Conservation (phyloP, 257 asterid species). For the Misopates orontium region DNA sequence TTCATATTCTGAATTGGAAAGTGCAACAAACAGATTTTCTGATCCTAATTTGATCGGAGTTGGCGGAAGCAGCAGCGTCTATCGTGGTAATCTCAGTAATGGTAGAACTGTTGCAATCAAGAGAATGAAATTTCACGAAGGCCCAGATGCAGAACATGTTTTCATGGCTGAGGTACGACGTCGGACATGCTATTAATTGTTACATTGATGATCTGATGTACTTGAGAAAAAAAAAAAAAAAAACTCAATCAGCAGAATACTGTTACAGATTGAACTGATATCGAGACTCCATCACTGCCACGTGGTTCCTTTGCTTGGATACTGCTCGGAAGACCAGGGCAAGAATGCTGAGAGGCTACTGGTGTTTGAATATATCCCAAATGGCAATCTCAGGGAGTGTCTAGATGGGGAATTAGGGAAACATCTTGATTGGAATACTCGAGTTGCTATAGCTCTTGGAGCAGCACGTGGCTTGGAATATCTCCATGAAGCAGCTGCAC, state of each 20-base stretch:
- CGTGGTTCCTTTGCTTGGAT: constrained; percentile 88
- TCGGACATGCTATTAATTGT: constrained; percentile 9
- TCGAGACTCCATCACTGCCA: constrained; percentile 95
- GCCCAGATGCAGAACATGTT: constrained; percentile 71
- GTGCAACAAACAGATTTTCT: constrained; percentile 70
- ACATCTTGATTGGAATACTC: constrained; percentile 69
- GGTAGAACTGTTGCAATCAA: constrained; percentile 86
- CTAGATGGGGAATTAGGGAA: constrained; percentile 67
- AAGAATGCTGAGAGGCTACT: constrained; percentile 79
- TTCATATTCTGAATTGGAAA: constrained; percentile 78
- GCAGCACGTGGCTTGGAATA: constrained; percentile 99
- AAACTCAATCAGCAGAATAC: neutral
- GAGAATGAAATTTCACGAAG: constrained; percentile 68
- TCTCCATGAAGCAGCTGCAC: constrained; percentile 99
- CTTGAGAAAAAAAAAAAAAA: neutral
- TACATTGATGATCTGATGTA: neutral
- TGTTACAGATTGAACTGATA: constrained; percentile 72
- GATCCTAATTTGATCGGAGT: constrained; percentile 76
- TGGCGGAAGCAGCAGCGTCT: constrained; percentile 96
- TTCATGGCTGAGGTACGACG: constrained; percentile 81
- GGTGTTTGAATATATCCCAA: constrained; percentile 77
- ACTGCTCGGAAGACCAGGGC: constrained; percentile 75
- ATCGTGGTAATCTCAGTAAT: constrained; percentile 72
- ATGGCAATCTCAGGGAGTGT: constrained; percentile 87
- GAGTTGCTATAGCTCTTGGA: constrained; percentile 85